phyloP scores from a whole-genome alignment of 176 grass and related monocot genomes.

The Cymbopogon citratus region DNA sequence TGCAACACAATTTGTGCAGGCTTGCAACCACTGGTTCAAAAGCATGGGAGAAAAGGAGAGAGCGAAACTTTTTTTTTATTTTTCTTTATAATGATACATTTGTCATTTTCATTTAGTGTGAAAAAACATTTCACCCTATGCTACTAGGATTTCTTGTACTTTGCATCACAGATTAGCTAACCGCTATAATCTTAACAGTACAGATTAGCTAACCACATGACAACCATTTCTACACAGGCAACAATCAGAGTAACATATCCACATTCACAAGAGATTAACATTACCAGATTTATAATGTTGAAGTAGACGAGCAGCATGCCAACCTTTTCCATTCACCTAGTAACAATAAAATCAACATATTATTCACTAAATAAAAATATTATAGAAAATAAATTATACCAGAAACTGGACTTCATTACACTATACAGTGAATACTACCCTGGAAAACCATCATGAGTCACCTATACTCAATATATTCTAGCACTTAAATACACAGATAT shows the following conservation, averaged over 20 bases:
- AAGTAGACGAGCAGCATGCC: constrained; percentile 31
- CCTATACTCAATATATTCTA: not conserved
- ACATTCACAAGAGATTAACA: constrained; percentile 13
- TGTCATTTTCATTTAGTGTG: not conserved
- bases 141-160: not conserved
- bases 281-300: constrained; percentile 20
- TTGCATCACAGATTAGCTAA: not conserved
- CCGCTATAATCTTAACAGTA: not conserved
- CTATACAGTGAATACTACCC: not conserved
- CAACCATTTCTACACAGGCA: not conserved
- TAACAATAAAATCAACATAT: constrained; percentile 26
- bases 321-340: constrained; percentile 23
- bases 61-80: not conserved
- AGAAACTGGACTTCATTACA: not conserved
- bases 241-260: not conserved
- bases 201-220: not conserved
- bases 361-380: not conserved
- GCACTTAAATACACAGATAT: not conserved
- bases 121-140: not conserved
- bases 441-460: constrained; percentile 10
- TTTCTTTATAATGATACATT: not conserved
- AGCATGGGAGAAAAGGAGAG: not conserved
- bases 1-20: not conserved
- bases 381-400: not conserved
- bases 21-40: not conserved